phyloP scores from a whole-genome alignment of 441 rosid genomes.

The Theobroma grandiflorum region DNA sequence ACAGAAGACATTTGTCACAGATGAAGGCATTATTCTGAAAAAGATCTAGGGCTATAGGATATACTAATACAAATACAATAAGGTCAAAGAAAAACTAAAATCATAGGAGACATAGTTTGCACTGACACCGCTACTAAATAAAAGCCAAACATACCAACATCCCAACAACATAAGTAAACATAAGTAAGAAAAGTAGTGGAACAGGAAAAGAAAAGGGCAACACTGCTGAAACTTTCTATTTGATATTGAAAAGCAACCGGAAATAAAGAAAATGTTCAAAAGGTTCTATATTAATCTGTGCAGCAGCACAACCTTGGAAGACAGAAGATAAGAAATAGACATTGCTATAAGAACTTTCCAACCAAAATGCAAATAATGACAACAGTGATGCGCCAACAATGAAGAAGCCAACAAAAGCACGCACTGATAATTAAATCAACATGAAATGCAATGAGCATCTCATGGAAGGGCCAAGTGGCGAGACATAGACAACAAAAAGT shows the following conservation, averaged over 20 bases:
- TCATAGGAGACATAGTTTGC: background rate
- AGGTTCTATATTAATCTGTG: background rate
- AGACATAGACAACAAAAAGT: background rate
- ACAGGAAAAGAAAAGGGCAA: background rate
- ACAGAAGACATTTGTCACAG: conserved; percentile 21
- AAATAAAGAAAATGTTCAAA: background rate
- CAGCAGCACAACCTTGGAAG: background rate
- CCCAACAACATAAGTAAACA: background rate
- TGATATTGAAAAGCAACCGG: background rate
- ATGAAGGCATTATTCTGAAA: conserved; percentile 3
- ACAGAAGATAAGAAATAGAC: background rate
- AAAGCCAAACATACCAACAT: background rate
- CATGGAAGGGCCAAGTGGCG: background rate
- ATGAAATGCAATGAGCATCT: background rate
- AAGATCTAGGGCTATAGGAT: background rate
- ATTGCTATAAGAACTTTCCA: background rate
- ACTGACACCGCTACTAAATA: background rate
- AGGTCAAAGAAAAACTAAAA: background rate
- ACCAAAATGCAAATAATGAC: background rate
- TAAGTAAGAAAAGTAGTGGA: background rate
- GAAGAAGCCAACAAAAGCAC: background rate
- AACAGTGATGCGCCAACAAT: background rate
- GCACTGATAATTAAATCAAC: background rate
- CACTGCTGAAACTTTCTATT: background rate
- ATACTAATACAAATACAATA: background rate